Evolutionary conservation across 2,329 filamentous ascomycete species (phyloP).

Genomic region (Apiospora rasikravindrae): DNA sequence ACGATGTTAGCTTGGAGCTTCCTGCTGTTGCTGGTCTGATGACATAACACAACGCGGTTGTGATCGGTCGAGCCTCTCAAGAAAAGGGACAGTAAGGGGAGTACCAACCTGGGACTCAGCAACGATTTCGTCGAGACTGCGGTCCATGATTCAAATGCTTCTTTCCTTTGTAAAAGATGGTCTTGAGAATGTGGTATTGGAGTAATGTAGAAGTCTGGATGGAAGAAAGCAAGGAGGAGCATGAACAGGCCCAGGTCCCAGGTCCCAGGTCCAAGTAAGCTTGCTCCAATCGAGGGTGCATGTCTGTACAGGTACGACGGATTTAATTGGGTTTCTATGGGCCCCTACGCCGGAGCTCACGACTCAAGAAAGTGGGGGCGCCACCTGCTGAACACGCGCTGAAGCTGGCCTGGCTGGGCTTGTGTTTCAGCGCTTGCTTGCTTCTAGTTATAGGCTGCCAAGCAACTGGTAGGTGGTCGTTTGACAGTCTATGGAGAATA

Average conservation of each 20-base stretch:
- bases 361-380: not conserved
- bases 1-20: conserved; percentile 23
- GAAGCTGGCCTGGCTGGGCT: not conserved
- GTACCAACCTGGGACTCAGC: conserved; percentile 40
- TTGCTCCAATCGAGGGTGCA: not conserved
- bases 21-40: not conserved
- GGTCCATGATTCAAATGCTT: conserved; percentile 34
- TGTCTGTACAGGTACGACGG: too few relatives aligned
- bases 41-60: not conserved
- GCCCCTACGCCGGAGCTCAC: not conserved
- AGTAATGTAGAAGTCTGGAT: not conserved
- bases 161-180: conserved; percentile 22
- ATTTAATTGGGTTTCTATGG: conserved; percentile 9
- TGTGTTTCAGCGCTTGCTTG: not conserved
- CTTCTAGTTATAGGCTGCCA: not conserved
- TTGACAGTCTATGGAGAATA: not conserved
- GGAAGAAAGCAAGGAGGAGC: not conserved
- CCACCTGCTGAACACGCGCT: not conserved
- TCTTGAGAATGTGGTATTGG: conserved; percentile 6
- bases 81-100: not conserved
- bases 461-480: not conserved
- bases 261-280: not conserved
- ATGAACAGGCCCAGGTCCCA: not conserved
- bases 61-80: not conserved
- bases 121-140: conserved; percentile 43